phyloP scores from a whole-genome alignment of 176 grass and related monocot species.

The Metroxylon sagu region DNA sequence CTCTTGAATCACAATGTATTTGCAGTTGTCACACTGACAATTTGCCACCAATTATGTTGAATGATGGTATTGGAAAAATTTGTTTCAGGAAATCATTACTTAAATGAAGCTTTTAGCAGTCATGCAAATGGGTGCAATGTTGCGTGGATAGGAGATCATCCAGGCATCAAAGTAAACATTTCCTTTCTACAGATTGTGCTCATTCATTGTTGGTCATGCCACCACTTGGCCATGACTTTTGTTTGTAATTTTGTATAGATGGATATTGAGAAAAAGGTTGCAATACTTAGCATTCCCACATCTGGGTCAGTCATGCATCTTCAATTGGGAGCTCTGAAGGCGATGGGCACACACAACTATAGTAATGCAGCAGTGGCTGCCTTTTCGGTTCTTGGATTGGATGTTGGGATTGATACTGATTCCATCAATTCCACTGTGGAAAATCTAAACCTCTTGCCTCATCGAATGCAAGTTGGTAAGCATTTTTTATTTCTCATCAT shows the following conservation, averaged over 20 bases:
- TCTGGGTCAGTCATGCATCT: neutral
- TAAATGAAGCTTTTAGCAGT: conserved; percentile 8
- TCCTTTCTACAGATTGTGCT: too few species aligned
- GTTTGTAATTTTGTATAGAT: neutral
- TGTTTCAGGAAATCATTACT: conserved; percentile 7
- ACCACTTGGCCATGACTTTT: neutral
- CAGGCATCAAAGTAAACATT: conserved; percentile 9
- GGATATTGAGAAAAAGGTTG: neutral
- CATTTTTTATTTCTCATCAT: too few species aligned
- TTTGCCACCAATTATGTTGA: too few species aligned
- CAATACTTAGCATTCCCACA: neutral
- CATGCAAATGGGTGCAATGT: conserved; percentile 1
- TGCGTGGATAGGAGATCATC: conserved; percentile 8
- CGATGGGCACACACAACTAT: conserved; percentile 13
- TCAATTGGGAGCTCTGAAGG: conserved; percentile 7
- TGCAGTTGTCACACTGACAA: too few species aligned
- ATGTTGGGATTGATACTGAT: conserved; percentile 7
- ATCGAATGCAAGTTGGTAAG: conserved; percentile 18
- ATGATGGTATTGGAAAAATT: neutral
- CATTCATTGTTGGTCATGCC: too few species aligned
- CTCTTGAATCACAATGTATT: too few species aligned
- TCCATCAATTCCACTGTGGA: conserved; percentile 9
- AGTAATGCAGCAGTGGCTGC: conserved; percentile 13
- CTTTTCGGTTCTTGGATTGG: conserved; percentile 12
- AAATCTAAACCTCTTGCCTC: conserved; percentile 1